Conservation (phyloP, 805 yeast species). For the Cyberlindnera petersonii region DNA sequence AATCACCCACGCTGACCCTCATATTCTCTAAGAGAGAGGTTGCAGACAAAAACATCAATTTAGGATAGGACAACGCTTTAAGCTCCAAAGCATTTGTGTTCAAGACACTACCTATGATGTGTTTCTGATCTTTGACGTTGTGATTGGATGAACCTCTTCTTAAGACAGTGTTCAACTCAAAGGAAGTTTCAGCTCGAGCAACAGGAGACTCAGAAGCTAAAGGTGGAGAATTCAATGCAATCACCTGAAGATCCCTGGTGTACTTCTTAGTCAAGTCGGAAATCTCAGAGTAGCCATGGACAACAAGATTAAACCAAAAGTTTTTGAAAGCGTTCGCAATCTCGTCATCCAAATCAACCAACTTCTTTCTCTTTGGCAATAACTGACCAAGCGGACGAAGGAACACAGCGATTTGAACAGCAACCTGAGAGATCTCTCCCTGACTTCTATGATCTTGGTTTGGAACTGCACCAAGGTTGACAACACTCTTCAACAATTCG, state of each 20-base stretch:
- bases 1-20: slow-evolving; percentile 75
- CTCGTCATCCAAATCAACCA: slow-evolving; percentile 41
- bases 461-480: slow-evolving; percentile 76
- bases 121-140: slow-evolving; percentile 72
- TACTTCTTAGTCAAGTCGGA: slow-evolving; percentile 52
- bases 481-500: slow-evolving; percentile 62
- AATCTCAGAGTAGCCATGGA: slow-evolving; percentile 76
- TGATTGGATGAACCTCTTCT: slow-evolving; percentile 85
- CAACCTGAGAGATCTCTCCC: slow-evolving; percentile 64
- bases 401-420: slow-evolving; percentile 58
- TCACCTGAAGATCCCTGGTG: slow-evolving; percentile 48
- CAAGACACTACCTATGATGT: slow-evolving; percentile 39
- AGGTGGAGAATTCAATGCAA: slow-evolving; percentile 87
- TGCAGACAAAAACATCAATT: slow-evolving; percentile 84
- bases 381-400: slow-evolving; percentile 73
- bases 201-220: slow-evolving; percentile 77
- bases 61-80: slow-evolving; percentile 61
- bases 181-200: slow-evolving; percentile 83
- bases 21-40: slow-evolving; percentile 73
- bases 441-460: slow-evolving; percentile 74
- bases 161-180: slow-evolving; percentile 86
- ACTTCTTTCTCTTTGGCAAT: slow-evolving; percentile 55
- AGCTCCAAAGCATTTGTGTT: slow-evolving; percentile 46
- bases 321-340: slow-evolving; percentile 65
- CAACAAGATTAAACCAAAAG: slow-evolving; percentile 90